Evolutionary conservation across 2,329 filamentous ascomycete genomes (phyloP), one percentile per base, ranked within the genome.

Genomic region (Fusarium nisikadoi): DNA sequence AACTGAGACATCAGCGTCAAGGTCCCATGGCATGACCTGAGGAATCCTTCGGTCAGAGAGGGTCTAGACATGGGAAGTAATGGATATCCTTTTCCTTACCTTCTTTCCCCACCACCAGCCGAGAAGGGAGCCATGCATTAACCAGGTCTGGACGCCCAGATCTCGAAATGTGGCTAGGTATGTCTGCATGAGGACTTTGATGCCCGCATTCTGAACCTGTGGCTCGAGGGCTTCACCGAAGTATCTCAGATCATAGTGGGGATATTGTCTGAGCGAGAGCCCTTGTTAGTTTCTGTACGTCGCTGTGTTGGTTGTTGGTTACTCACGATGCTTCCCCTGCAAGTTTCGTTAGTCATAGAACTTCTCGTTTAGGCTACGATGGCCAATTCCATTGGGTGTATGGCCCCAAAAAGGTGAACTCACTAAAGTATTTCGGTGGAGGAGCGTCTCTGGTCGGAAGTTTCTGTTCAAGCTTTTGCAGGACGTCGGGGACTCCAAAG

Each of bases 61-160:
- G 19, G 19, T 13, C 4, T 46, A 10, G 20, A 56, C 33, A 20
- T 25, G 36, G 53, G 50, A 42, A 38, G 19, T 47, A 35, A 35
- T 57, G 41, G 41, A 36, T n/a, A 47, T 69, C 31, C 31, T 31
- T 25, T 35, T 50, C 20, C 47, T 74, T 77, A 81, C 82, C 79
- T 83, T 84, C 52, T 85, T 85, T 75, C 93, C 94, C 93, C 93
- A 95, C 92, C 93, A 95, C 93, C 93, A 96, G 11, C 93, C 93
- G 36, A 96, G 84, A 35, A 95, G 83, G n/a, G 92, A 92, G n/a
- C 93, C 92, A 78, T 95, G 93, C 76, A 93, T 93, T 66, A 95
- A 88, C 93, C 93, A 95, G 10, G 93, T 94, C 79, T 95, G 91
- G 64, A 94, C 80, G 5, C 89, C 87, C 35, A 93, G 84, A 41